Base-by-base conservation (phyloP, 495 filamentous ascomycete species). In the Peziza echinospora region DNA sequence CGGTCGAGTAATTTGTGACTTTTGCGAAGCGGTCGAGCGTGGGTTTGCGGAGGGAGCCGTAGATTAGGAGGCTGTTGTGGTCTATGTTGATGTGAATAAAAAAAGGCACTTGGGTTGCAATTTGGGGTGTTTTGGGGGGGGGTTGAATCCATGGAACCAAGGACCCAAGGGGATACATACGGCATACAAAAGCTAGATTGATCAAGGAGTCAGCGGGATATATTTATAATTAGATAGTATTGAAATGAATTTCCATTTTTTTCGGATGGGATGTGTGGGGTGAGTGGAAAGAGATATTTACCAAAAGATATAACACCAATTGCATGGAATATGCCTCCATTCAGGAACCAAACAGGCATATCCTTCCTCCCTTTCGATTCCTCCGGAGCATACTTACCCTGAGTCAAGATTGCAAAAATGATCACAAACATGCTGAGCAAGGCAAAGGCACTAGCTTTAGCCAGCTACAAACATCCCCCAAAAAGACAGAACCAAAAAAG, bases 271-370 rank as follows among this genome's bases (percentile, higher is more conserved):
- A 48, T 44, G 26, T 19, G 26, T 25, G 19, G 13, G 16, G 39
- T 17, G 45, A 30, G 10, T 4, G 21, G 26, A 21, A 30, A 16
- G 16, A 47, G 21, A n/a, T n/a, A n/a, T n/a, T n/a, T 69, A 86
- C 81, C 84, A 66, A 97, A 97, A 3, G 87, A 93, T 53, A 97
- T 97, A 30, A 96, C 87, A 19, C 91, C 89, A 51, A 96, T 80
- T 13, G 89, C 87, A 61, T 93, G 84, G 54, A 94, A 91, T 41
- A 97, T 76, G 24, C 86, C 91, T 46, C 71, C 68, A 55, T 87
- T 84, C 52, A 94, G 65, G 3, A 78, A 70, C 41, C 93, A 60
- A 37, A 82, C 55, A 10, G 73, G 66, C 41, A 62, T 71, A 46
- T 68, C 72, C 43, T 93, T 70, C 24, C 69, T 65, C 13, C 89